A percentile compares a stretch with the other conserved stretches of the same genome.
Evolutionary conservation across 2,329 filamentous ascomycete species (phyloP).

Genomic region (Aspergillus pseudonomiae): DNA sequence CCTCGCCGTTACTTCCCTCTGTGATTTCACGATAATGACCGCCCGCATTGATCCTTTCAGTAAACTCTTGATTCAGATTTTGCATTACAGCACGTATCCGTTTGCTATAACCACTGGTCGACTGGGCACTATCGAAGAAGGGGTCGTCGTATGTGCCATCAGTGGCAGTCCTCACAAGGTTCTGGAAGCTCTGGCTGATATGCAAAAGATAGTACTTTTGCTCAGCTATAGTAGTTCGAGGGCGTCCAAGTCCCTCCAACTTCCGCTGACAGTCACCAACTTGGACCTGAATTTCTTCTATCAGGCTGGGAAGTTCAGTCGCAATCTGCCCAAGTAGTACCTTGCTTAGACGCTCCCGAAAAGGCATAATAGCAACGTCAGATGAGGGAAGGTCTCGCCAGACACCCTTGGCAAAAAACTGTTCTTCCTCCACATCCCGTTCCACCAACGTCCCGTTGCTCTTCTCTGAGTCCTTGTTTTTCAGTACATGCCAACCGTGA

Average conservation of each 20-base stretch:
- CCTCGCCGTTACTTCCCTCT: neutral
- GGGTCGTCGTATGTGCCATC: constrained; percentile 37
- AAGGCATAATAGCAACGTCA: constrained; percentile 32
- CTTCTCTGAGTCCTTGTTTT: constrained; percentile 48
- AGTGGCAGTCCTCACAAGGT: constrained; percentile 36
- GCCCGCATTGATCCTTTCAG: constrained; percentile 13
- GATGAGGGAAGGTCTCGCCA: constrained; percentile 29
- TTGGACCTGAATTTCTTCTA: constrained; percentile 39
- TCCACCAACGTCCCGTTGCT: constrained; percentile 20
- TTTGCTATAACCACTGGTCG: constrained; percentile 27
- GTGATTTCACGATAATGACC: constrained; percentile 17
- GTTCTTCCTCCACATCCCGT: constrained; percentile 33
- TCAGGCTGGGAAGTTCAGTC: constrained; percentile 38
- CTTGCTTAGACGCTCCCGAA: constrained; percentile 37
- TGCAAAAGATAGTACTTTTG: constrained; percentile 33
- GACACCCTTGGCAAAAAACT: constrained; percentile 35
- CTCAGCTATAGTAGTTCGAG: constrained; percentile 27
- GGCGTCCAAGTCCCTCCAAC: constrained; percentile 30
- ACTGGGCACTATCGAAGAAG: constrained; percentile 33
- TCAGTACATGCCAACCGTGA: constrained; percentile 55
- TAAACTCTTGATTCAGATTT: constrained; percentile 28
- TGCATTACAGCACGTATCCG: constrained; percentile 37
- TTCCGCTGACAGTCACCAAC: constrained; percentile 34
- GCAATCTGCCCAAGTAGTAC: constrained; percentile 40
- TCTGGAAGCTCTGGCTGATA: constrained; percentile 44